Evolutionary conservation across 805 yeast genomes (phyloP).

Genomic region (Hanseniaspora lindneri): DNA sequence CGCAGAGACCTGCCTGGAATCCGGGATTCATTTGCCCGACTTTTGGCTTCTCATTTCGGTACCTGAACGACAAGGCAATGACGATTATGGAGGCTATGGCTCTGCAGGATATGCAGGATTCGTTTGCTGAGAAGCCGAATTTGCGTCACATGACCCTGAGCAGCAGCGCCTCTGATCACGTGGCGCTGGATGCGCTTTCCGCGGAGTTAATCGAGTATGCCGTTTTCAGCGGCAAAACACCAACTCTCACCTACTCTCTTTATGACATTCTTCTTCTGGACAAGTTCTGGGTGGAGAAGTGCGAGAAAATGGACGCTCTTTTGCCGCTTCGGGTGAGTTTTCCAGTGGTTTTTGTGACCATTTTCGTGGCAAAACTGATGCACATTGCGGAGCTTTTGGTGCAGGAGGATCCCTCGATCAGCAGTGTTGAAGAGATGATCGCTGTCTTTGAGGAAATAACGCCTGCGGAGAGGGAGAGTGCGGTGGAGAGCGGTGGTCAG

Average conservation of each 20-base stretch:
- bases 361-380: background rate
- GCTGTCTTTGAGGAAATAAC: background rate
- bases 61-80: constrained; percentile 2
- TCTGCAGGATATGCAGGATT: background rate
- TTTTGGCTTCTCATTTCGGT: background rate
- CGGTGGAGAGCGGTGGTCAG: no score
- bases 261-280: constrained; percentile 7
- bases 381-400: background rate
- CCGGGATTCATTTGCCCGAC: background rate
- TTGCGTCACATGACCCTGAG: no score
- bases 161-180: background rate
- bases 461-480: no score
- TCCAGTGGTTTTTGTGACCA: background rate
- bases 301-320: background rate
- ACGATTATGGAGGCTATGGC: constrained; percentile 4
- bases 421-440: background rate
- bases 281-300: constrained; percentile 4
- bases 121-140: background rate
- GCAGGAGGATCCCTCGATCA: background rate
- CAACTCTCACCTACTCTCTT: background rate
- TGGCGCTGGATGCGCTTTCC: background rate
- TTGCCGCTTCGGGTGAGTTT: constrained; percentile 3
- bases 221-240: background rate
- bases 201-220: background rate
- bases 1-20: constrained; percentile 2